phyloP scores from a whole-genome alignment of 805 yeast genomes.

The Candida coquimbonensis region DNA sequence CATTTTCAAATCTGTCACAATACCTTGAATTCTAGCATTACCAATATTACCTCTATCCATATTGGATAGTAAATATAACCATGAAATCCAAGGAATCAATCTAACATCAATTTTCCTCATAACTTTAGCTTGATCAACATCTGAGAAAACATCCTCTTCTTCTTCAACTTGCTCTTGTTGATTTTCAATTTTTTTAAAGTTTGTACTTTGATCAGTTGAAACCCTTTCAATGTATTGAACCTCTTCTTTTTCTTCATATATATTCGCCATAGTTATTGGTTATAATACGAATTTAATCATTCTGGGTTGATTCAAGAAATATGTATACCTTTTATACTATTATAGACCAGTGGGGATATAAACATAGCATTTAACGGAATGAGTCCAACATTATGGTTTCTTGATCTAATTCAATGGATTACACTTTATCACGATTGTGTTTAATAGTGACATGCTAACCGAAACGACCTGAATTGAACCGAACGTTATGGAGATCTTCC shows the following conservation, averaged over 20 bases:
- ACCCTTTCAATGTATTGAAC: conserved; percentile 1
- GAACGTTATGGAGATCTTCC: too few relatives aligned
- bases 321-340: too few relatives aligned
- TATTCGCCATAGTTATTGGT: background rate
- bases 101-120: conserved; percentile 33
- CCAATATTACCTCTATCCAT: conserved; percentile 51
- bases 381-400: too few relatives aligned
- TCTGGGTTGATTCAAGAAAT: too few relatives aligned
- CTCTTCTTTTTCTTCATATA: conserved; percentile 1
- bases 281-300: too few relatives aligned
- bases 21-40: conserved; percentile 46
- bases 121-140: conserved; percentile 23
- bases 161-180: background rate
- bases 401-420: too few relatives aligned
- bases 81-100: conserved; percentile 33
- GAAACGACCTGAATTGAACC: too few relatives aligned
- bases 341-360: too few relatives aligned
- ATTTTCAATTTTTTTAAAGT: background rate
- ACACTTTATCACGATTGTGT: too few relatives aligned
- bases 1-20: conserved; percentile 30
- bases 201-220: too few relatives aligned
- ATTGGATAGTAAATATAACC: conserved; percentile 36
- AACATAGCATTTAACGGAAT: too few relatives aligned
- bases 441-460: too few relatives aligned
- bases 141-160: conserved; percentile 4